Evolutionary conservation across 2,329 filamentous ascomycete genomes (phyloP).

Genomic region (Colletotrichum filicis): DNA sequence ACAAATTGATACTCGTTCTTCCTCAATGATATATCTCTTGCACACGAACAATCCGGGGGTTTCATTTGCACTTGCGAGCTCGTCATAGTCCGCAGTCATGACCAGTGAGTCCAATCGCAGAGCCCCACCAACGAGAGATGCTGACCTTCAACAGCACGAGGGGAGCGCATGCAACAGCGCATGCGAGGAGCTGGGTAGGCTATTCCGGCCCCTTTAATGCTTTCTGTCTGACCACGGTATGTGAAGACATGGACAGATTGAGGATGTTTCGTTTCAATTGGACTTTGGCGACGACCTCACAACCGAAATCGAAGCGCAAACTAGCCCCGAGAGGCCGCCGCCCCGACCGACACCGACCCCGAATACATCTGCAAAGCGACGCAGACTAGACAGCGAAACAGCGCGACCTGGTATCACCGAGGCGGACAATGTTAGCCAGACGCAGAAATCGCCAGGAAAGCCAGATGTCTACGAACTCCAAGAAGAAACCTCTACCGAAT

Average conservation of each 20-base stretch:
- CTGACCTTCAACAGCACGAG: constrained; percentile 55
- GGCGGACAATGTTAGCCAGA: constrained; percentile 31
- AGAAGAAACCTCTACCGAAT: constrained; percentile 43
- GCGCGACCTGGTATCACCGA: background rate
- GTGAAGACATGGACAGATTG: constrained; percentile 64
- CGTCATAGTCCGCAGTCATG: constrained; percentile 40
- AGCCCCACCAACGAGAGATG: constrained; percentile 13
- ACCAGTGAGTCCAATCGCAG: constrained; percentile 43
- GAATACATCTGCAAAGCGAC: constrained; percentile 61
- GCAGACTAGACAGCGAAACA: constrained; percentile 44
- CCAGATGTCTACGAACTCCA: constrained; percentile 43
- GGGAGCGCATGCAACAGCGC: constrained; percentile 72
- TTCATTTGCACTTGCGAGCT: background rate
- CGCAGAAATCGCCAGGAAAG: constrained; percentile 4
- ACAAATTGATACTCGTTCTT: background rate
- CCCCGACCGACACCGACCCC: constrained; percentile 49
- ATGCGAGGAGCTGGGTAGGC: constrained; percentile 73
- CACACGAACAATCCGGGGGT: background rate
- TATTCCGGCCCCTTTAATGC: background rate
- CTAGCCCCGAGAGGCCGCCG: constrained; percentile 26
- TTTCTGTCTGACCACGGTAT: constrained; percentile 21
- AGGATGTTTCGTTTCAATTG: constrained; percentile 69
- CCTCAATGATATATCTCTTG: background rate
- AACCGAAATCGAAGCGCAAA: constrained; percentile 26
- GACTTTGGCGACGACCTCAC: constrained; percentile 43